A percentile compares a stretch with the other conserved stretches of the same genome.
Conservation (phyloP, 148 eudicot genomes). For the Vaccinium myrtillus region DNA sequence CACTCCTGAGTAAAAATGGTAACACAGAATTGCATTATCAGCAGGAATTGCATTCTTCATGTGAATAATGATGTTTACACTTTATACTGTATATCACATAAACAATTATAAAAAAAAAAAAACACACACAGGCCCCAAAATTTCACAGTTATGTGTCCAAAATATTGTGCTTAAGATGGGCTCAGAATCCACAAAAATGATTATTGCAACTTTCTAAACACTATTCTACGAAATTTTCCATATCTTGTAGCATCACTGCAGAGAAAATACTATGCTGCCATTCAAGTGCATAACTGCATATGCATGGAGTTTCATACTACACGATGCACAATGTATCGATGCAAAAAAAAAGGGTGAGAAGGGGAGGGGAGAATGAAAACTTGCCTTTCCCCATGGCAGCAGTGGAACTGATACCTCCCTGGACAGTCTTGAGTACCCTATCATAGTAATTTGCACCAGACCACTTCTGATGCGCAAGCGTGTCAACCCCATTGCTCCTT, state of each 20-base stretch:
- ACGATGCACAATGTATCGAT: background rate
- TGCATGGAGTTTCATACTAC: background rate
- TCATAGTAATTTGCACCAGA: constrained; percentile 89
- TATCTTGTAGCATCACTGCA: background rate
- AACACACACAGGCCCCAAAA: background rate
- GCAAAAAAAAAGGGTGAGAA: too few relatives aligned
- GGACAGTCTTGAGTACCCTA: constrained; percentile 74
- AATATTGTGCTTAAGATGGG: background rate
- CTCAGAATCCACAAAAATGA: background rate
- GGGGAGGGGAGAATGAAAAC: constrained; percentile 1
- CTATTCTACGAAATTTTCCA: background rate
- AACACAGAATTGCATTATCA: background rate
- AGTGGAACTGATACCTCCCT: constrained; percentile 85
- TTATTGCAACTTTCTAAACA: background rate
- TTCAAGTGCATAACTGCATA: background rate
- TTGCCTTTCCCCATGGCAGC: constrained; percentile 89
- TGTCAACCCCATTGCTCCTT: constrained; percentile 64
- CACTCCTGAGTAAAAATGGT: constrained; percentile 41
- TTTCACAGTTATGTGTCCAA: background rate
- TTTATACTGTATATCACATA: background rate
- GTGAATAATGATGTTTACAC: background rate
- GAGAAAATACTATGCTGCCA: background rate
- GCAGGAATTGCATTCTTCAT: background rate
- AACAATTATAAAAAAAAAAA: background rate
- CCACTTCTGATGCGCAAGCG: constrained; percentile 87